Base-by-base conservation (phyloP, 176 grass and related monocot species). In the Tillandsia fasciculata region DNA sequence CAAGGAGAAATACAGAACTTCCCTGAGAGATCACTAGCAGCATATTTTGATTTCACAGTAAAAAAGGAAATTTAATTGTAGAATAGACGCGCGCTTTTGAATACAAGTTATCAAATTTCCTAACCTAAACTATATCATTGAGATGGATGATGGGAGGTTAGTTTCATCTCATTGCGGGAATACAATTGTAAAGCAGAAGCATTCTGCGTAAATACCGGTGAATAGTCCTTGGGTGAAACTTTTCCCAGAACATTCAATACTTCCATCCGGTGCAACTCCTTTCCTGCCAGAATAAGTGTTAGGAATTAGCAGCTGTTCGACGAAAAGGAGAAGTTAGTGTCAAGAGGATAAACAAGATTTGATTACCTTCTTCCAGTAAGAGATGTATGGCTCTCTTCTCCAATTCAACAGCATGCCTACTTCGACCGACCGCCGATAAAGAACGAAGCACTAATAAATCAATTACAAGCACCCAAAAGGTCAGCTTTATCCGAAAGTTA, bases 301-400 rank as follows among this genome's bases (percentile, higher is more conserved):
- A 42, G 33, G 33, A 42, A 42, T 42, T 1, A 42, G 6, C 33
- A 7, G 33, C 3, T 7, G 4, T 42, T 42, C 33, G 6, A 42
- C 7, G 33, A 7, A 42, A 6, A 42, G 33, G 33, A 42, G 33
- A 42, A 42, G 33, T 42, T 42, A 42, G 33, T 42, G 8, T 42
- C 33, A 6, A 42, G 33, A 64, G 7, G 49, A 15, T n/a, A 13
- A 3, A 28, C 2, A 68, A 49, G 29, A 12, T 51, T 49, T 33
- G 17, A 73, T 63, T 83, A 97, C 89, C 94, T 97, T 97, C 94
- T 74, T 97, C 86, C 0, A 97, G 51, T 70, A 97, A 87, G 49
- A 97, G 86, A 75, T 80, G 83, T 74, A 92, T 88, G 66, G 94
- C 87, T 59, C 89, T 79, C 70, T 88, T 93, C 94, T 97, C 89